Conservation (phyloP, 192 early-diverging fungal species). For the Rhizoclosmatium globosum region DNA sequence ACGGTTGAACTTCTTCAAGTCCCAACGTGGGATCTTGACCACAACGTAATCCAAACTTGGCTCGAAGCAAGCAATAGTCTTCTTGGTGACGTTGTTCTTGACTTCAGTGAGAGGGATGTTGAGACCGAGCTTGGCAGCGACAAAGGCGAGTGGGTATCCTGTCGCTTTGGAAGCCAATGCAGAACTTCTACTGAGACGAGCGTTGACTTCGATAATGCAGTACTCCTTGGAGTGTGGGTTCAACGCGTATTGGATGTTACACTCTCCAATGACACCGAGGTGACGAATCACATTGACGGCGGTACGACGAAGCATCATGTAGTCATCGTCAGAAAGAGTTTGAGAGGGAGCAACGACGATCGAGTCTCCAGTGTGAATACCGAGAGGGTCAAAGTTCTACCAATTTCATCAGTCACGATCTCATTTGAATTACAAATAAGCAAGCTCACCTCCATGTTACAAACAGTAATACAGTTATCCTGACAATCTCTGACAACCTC, state of each 20-base stretch:
- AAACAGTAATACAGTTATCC: slow-evolving; percentile 99
- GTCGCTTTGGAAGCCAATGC: slow-evolving; percentile 98
- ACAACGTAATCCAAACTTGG: slow-evolving; percentile 91
- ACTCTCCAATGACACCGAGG: slow-evolving; percentile 98
- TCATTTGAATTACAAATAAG: neutral
- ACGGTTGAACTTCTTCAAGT: slow-evolving; percentile 95
- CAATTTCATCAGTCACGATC: neutral
- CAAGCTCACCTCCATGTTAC: slow-evolving; percentile 91
- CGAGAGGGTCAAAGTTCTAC: slow-evolving; percentile 97
- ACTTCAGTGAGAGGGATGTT: slow-evolving; percentile 93
- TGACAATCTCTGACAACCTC: slow-evolving; percentile 95
- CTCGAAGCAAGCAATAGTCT: slow-evolving; percentile 97
- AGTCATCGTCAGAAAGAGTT: slow-evolving; percentile 96
- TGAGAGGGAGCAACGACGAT: slow-evolving; percentile 98
- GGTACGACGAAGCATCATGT: slow-evolving; percentile 97
- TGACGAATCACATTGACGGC: slow-evolving; percentile 97
- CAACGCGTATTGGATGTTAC: slow-evolving; percentile 98
- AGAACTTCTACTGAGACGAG: slow-evolving; percentile 89
- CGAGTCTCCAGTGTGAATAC: slow-evolving; percentile 99
- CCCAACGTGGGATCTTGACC: slow-evolving; percentile 72
- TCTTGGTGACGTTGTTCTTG: slow-evolving; percentile 93
- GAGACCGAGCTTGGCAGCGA: slow-evolving; percentile 96
- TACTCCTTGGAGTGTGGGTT: slow-evolving; percentile 95
- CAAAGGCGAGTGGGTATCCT: slow-evolving; percentile 97
- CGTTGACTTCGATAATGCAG: slow-evolving; percentile 99